Conservation (phyloP, 2,329 filamentous ascomycete species). For the Aspergillus fijiensis region DNA sequence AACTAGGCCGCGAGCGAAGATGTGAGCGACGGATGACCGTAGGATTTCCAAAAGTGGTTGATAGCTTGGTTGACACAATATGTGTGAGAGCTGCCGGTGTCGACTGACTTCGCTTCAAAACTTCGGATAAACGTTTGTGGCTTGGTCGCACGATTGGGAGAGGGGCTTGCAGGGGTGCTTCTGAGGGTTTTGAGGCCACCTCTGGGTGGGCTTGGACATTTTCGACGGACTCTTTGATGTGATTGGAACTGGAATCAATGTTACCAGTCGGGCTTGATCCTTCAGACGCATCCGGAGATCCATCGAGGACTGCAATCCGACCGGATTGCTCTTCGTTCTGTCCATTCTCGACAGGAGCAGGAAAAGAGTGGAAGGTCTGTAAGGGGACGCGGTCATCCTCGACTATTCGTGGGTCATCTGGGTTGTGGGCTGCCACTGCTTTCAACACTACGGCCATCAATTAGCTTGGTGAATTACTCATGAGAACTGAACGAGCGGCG, state of each 20-base stretch:
- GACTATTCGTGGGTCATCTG: neutral
- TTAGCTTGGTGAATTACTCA: neutral
- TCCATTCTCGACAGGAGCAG: neutral
- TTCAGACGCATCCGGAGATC: neutral
- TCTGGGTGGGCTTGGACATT: neutral
- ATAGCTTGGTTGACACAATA: conserved; percentile 39
- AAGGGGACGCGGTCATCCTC: neutral
- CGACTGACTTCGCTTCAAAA: conserved; percentile 21
- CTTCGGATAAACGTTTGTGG: neutral
- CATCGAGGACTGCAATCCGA: neutral
- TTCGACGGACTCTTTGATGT: neutral
- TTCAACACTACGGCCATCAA: neutral
- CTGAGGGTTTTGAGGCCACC: neutral
- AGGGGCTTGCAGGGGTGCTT: neutral
- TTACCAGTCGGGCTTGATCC: neutral
- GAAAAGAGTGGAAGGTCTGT: conserved; percentile 4
- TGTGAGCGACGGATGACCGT: conserved; percentile 43
- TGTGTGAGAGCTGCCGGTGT: conserved; percentile 33
- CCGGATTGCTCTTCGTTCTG: neutral
- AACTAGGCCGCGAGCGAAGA: conserved; percentile 34
- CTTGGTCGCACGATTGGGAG: neutral
- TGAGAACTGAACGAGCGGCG: neutral
- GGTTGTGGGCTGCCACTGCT: neutral
- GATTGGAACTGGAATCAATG: neutral
- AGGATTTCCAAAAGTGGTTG: conserved; percentile 39